Conservation (phyloP, 352 stramenopile species). For the Globisporangium ultimum region DNA sequence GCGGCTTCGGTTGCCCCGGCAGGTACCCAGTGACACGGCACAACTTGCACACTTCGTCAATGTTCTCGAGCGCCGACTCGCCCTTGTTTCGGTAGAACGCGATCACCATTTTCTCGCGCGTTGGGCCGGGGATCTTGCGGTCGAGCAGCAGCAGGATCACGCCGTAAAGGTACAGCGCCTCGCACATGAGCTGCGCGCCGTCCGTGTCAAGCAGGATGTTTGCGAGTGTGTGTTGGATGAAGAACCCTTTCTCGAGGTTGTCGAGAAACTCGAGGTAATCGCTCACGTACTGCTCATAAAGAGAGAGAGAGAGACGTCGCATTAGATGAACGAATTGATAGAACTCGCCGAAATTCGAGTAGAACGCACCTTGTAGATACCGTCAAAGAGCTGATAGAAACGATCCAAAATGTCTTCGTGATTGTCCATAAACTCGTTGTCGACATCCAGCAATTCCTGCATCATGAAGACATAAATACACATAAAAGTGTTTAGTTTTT, state of each 20-base stretch:
- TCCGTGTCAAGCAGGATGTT: constrained; percentile 93
- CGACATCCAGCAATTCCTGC: constrained; percentile 82
- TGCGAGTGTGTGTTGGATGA: constrained; percentile 94
- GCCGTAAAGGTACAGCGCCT: constrained; percentile 94
- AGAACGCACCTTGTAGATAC: constrained; percentile 69
- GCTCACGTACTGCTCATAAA: constrained; percentile 77
- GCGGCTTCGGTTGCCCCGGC: constrained; percentile 77
- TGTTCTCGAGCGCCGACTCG: constrained; percentile 85
- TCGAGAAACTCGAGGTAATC: constrained; percentile 92
- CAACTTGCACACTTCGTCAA: constrained; percentile 91
- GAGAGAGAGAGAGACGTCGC: not conserved
- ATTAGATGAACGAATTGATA: not conserved
- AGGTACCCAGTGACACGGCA: constrained; percentile 89
- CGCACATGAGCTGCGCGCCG: constrained; percentile 92
- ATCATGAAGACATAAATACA: not conserved
- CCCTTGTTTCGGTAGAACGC: constrained; percentile 87
- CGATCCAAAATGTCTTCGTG: constrained; percentile 82
- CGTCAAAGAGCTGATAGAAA: constrained; percentile 90
- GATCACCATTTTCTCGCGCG: constrained; percentile 92
- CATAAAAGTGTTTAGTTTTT: not conserved
- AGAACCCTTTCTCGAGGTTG: constrained; percentile 92
- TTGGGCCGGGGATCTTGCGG: constrained; percentile 82
- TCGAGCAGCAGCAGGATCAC: constrained; percentile 94
- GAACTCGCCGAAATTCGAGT: not conserved
- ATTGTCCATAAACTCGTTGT: constrained; percentile 92